phyloP scores from a whole-genome alignment of 192 early-diverging fungal genomes.

The Backusella parvicylindrica region DNA sequence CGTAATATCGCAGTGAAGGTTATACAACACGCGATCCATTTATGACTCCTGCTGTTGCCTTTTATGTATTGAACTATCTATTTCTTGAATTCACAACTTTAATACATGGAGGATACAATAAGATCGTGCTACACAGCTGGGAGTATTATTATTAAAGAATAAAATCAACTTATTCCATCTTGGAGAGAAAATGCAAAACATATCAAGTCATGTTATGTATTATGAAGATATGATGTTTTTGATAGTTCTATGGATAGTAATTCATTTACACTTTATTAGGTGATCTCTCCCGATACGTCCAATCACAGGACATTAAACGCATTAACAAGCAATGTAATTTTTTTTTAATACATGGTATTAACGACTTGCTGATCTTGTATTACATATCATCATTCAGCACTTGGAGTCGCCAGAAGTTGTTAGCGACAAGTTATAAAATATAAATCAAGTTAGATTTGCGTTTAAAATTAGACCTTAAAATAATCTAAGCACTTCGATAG shows the following conservation, averaged over 20 bases:
- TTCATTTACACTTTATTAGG: neutral
- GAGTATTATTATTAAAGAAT: neutral
- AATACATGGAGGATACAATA: neutral
- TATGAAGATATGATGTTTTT: neutral
- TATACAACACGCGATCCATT: slow-evolving; percentile 2
- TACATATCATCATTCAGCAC: neutral
- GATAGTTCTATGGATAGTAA: neutral
- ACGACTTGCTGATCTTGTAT: neutral
- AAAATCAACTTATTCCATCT: neutral
- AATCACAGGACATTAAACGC: neutral
- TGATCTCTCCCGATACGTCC: neutral
- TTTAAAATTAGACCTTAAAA: neutral
- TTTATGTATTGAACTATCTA: neutral
- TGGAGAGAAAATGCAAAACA: neutral
- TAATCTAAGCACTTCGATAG: neutral
- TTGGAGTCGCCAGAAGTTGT: neutral
- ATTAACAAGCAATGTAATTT: neutral
- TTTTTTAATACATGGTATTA: neutral
- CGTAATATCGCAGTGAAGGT: neutral
- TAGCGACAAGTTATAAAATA: neutral
- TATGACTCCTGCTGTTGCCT: neutral
- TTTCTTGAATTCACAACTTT: neutral
- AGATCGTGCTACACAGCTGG: neutral
- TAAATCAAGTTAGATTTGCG: neutral
- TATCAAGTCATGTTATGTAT: neutral